These are phyloP conservation scores for Penicillium maclennaniae DNA, from an alignment of 495 filamentous ascomycete species.

Conservation along the genomic window DNA sequence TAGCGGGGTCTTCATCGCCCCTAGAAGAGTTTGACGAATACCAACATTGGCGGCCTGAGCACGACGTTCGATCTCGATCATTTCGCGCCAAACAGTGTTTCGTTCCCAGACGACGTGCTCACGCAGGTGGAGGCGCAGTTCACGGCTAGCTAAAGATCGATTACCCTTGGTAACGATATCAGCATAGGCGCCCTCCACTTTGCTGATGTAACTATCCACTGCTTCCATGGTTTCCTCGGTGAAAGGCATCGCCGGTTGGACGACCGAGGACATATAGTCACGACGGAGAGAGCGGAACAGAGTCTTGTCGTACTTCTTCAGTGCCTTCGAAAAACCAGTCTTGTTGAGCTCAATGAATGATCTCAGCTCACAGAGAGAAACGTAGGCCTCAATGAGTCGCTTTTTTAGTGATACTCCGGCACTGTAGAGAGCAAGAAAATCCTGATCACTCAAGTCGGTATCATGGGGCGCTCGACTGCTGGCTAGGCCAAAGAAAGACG, in stretches of 20 bases:
- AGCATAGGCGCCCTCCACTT: conserved; percentile 77
- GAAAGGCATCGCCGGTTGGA: conserved; percentile 76
- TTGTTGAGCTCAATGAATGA: conserved; percentile 95
- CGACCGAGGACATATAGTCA: conserved; percentile 67
- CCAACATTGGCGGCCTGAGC: conserved; percentile 94
- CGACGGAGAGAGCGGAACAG: conserved; percentile 72
- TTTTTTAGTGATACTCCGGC: conserved; percentile 87
- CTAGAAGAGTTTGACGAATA: conserved; percentile 70
- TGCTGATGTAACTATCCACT: conserved; percentile 64
- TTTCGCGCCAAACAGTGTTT: conserved; percentile 98
- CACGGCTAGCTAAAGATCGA: conserved; percentile 65
- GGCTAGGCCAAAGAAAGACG: conserved; percentile 27
- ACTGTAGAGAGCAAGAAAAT: conserved; percentile 66
- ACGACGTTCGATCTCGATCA: conserved; percentile 97
- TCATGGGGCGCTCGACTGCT: conserved; percentile 23
- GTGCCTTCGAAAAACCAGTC: conserved; percentile 90
- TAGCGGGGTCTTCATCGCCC: conserved; percentile 66
- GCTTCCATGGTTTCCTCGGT: conserved; percentile 60
- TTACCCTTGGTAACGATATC: conserved; percentile 78
- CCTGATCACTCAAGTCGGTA: conserved; percentile 75
- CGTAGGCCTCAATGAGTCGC: conserved; percentile 78
- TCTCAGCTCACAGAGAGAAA: conserved; percentile 91
- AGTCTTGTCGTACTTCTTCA: conserved; percentile 99
- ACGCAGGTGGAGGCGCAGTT: conserved; percentile 84
- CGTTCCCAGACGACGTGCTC: conserved; percentile 99